Evolutionary conservation across 2,329 filamentous ascomycete species (phyloP).

Genomic region (Phoma sp.): DNA sequence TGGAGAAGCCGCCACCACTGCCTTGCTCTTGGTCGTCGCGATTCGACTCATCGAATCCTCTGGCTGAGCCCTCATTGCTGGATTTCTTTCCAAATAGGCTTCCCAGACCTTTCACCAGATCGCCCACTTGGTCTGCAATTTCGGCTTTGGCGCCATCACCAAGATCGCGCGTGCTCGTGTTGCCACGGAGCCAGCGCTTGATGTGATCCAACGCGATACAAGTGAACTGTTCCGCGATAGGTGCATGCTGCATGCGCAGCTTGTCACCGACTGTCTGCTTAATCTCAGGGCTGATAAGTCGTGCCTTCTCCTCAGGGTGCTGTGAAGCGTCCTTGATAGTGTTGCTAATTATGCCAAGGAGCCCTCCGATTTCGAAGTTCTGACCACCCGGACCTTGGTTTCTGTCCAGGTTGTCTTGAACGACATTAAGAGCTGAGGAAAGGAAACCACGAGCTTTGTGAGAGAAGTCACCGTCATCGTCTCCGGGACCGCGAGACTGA

Average conservation of each 20-base stretch:
- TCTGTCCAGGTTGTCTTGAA: conserved; percentile 37
- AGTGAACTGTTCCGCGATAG: conserved; percentile 41
- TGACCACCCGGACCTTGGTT: conserved; percentile 21
- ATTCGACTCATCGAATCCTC: conserved; percentile 23
- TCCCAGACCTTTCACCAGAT: conserved; percentile 39
- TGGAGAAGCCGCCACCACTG: conserved; percentile 35
- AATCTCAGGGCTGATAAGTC: conserved; percentile 42
- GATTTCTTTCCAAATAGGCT: conserved; percentile 33
- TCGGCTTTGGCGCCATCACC: conserved; percentile 41
- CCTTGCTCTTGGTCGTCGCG: conserved; percentile 23
- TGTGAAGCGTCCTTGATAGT: conserved; percentile 39
- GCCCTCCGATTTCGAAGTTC: conserved; percentile 33
- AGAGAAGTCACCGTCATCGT: conserved; percentile 23
- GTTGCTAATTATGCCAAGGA: conserved; percentile 36
- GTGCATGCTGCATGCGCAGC: conserved; percentile 34
- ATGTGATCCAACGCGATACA: conserved; percentile 40
- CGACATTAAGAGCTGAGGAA: conserved; percentile 34
- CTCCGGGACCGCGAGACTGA: conserved; percentile 17
- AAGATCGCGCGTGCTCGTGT: conserved; percentile 39
- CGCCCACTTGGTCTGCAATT: conserved; percentile 38
- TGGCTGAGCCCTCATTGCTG: conserved; percentile 25
- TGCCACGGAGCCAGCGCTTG: conserved; percentile 43
- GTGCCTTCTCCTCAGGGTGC: conserved; percentile 40
- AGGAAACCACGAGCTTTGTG: conserved; percentile 34
- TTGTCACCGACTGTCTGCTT: conserved; percentile 38